Evolutionary conservation across 1,284 basidiomycete species (phyloP), one percentile per base, ranked within the genome.

Genomic region (Puccinia horiana): DNA sequence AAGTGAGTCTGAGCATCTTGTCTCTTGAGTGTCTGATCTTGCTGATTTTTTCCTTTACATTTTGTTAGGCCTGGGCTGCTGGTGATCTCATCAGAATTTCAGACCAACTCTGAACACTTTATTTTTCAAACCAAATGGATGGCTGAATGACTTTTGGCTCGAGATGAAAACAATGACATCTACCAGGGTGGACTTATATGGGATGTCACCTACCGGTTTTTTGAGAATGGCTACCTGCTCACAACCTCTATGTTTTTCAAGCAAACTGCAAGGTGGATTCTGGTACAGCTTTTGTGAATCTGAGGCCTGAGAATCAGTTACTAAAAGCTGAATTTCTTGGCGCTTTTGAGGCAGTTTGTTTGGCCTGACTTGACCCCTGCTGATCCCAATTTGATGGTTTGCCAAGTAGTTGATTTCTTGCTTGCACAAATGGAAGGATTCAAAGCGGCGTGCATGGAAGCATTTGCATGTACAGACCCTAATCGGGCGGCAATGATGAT

Each of bases 401-500:
- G n/a, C n/a, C n/a, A n/a, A n/a, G n/a, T n/a, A n/a, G n/a, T n/a
- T n/a, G n/a, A n/a, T n/a, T n/a, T n/a, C n/a, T n/a, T n/a, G n/a
- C n/a, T n/a, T n/a, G n/a, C n/a, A n/a, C n/a, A n/a, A n/a, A n/a
- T n/a, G n/a, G n/a, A n/a, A n/a, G n/a, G n/a, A n/a, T n/a, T n/a
- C n/a, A n/a, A n/a, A n/a, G n/a, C n/a, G n/a, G n/a, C n/a, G n/a
- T 65, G 29, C 61, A 65, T 65, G 61, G 32, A 65, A 35, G 26
- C 32, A 26, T 65, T 65, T 26, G 12, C 12, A 12, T 12, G 12
- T 23, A 52, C 49, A 12, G 49, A 52, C 49, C 12, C 12, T 12
- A 23, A 52, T 12, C 12, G 23, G 23, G 49, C 49, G 23, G 12
- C 12, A 23, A 12, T 23, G 23, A 52, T 52, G 49, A 12, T 52